These are phyloP conservation scores for Polytrichum formosum DNA, from an alignment of 225 moss, liverwort and hornwort genomes.

Conservation along the genomic window DNA sequence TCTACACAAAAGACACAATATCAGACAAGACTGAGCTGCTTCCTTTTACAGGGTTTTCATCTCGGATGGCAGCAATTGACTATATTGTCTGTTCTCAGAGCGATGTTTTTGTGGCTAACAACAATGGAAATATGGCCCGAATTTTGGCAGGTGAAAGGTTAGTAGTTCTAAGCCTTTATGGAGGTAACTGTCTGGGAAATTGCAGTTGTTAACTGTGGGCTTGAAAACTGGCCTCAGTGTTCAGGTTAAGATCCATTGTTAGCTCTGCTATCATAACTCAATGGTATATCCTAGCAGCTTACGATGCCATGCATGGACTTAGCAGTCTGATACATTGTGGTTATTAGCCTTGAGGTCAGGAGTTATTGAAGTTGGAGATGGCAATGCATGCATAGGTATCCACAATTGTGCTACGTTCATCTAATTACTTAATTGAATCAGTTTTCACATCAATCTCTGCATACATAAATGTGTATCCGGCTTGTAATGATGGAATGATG, in stretches of 20 bases:
- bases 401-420: neutral
- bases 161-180: neutral
- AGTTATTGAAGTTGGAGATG: neutral
- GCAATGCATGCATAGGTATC: neutral
- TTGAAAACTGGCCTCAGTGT: no score
- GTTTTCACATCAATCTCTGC: no score
- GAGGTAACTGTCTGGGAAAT: no score
- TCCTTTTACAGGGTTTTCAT: slow-evolving; percentile 64
- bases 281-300: no score
- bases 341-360: neutral
- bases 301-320: no score
- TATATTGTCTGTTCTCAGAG: slow-evolving; percentile 97
- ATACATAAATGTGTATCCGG: no score
- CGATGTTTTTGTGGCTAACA: slow-evolving; percentile 96
- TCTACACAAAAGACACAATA: slow-evolving; percentile 72
- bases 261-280: no score
- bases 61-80: slow-evolving; percentile 98
- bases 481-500: neutral
- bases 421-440: no score
- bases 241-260: no score
- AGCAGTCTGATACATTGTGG: no score
- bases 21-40: slow-evolving; percentile 45
- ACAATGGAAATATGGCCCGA: slow-evolving; percentile 97
- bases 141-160: slow-evolving; percentile 97
- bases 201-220: no score